Conservation (phyloP, 2,329 filamentous ascomycete species). For the Trichoderma atrobrunneum region DNA sequence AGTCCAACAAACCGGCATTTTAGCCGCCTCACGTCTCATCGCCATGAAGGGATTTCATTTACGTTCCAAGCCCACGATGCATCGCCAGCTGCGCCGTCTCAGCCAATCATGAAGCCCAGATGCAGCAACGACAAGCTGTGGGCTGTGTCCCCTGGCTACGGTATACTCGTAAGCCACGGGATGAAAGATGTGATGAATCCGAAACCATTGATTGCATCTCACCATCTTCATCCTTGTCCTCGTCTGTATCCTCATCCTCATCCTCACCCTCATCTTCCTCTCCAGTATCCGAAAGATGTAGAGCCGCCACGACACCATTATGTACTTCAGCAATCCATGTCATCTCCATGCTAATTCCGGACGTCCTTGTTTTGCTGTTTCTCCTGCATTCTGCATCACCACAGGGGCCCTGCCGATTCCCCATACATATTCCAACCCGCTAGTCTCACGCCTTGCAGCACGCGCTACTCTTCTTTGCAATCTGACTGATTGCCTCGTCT, state of each 20-base stretch:
- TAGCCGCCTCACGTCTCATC: background rate
- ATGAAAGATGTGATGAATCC: background rate
- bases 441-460: background rate
- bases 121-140: background rate
- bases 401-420: background rate
- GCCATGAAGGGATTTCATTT: background rate
- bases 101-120: constrained; percentile 1
- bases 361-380: background rate
- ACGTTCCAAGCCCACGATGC: background rate
- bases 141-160: background rate
- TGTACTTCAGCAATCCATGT: background rate
- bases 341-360: background rate
- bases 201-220: background rate
- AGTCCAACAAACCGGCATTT: background rate
- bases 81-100: background rate
- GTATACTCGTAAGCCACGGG: background rate
- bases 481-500: background rate
- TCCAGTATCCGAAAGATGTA: background rate
- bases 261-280: background rate
- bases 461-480: background rate
- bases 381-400: background rate
- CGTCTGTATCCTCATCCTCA: background rate
- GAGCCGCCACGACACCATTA: background rate
- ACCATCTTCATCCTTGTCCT: background rate
- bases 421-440: constrained; percentile 2